A percentile compares a stretch with the other conserved stretches of the same genome.
phyloP scores from a whole-genome alignment of 2,329 filamentous ascomycete genomes.

The Talaromyces piceae region DNA sequence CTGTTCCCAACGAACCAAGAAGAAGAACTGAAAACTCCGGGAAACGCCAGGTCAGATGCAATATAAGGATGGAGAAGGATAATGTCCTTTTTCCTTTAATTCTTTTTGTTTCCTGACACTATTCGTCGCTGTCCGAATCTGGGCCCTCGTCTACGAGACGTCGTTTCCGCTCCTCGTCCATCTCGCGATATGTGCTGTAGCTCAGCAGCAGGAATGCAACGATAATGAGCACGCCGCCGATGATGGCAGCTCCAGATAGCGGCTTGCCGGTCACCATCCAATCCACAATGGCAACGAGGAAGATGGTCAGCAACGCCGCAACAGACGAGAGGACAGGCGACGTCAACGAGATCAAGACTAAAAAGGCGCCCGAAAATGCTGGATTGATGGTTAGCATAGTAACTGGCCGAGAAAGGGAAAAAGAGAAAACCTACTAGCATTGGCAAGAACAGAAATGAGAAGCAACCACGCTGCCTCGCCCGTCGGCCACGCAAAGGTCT shows the following conservation, averaged over 20 bases:
- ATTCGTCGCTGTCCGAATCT: constrained; percentile 38
- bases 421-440: constrained; percentile 55
- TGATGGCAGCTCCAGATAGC: constrained; percentile 64
- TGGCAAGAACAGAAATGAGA: constrained; percentile 70
- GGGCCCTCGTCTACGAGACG: constrained; percentile 38
- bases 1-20: not conserved
- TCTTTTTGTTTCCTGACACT: too few species aligned
- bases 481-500: constrained; percentile 73
- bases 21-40: not conserved
- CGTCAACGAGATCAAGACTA: constrained; percentile 86
- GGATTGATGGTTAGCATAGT: not conserved
- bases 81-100: too few species aligned
- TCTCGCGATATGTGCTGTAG: constrained; percentile 89
- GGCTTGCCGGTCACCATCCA: constrained; percentile 75
- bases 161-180: constrained; percentile 71
- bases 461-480: constrained; percentile 75
- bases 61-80: not conserved
- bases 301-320: constrained; percentile 89
- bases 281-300: constrained; percentile 88
- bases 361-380: constrained; percentile 83
- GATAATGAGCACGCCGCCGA: constrained; percentile 82
- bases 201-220: constrained; percentile 78
- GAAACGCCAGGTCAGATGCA: constrained; percentile 1
- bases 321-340: constrained; percentile 89
- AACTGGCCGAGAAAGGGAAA: not conserved